A percentile compares a stretch with the other conserved stretches of the same genome.
Conservation (phyloP, 2,329 filamentous ascomycete genomes). For the Colletotrichum magnum region DNA sequence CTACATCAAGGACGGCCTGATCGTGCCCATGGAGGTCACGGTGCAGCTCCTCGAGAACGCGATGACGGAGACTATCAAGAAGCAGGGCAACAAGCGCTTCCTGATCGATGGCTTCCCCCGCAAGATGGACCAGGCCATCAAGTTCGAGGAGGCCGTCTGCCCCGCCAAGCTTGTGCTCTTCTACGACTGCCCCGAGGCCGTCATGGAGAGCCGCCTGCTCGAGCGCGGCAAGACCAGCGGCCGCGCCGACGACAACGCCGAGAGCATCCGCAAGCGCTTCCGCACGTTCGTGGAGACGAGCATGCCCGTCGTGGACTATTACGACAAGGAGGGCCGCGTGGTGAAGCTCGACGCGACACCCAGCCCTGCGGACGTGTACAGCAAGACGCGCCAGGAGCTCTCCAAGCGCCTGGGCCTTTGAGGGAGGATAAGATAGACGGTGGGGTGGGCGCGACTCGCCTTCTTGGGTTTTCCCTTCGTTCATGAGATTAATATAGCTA, state of each 20-base stretch:
- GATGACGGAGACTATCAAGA: slow-evolving; percentile 79
- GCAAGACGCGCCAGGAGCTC: slow-evolving; percentile 66
- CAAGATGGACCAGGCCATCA: slow-evolving; percentile 96
- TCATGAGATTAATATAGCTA: slow-evolving; percentile 1
- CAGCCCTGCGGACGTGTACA: slow-evolving; percentile 73
- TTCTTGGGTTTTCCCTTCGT: background rate
- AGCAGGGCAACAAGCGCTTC: slow-evolving; percentile 74
- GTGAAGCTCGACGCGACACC: slow-evolving; percentile 83
- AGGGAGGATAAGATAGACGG: background rate
- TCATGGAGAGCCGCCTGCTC: slow-evolving; percentile 87
- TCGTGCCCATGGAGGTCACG: slow-evolving; percentile 99
- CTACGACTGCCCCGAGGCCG: slow-evolving; percentile 91
- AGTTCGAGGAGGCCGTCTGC: slow-evolving; percentile 93
- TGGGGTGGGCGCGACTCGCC: background rate
- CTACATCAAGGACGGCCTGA: slow-evolving; percentile 94
- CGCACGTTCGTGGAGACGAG: slow-evolving; percentile 93
- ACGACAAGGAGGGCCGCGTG: slow-evolving; percentile 81
- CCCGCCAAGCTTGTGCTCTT: slow-evolving; percentile 89
- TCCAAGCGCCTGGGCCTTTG: slow-evolving; percentile 60
- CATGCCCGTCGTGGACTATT: slow-evolving; percentile 96
- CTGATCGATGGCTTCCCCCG: slow-evolving; percentile 88
- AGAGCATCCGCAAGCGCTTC: slow-evolving; percentile 97
- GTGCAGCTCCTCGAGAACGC: slow-evolving; percentile 94
- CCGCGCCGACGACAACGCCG: slow-evolving; percentile 91
- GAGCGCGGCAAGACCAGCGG: slow-evolving; percentile 95